Evolutionary conservation across 2,329 filamentous ascomycete species (phyloP).

Genomic region (Atkinsonella hypoxylon): DNA sequence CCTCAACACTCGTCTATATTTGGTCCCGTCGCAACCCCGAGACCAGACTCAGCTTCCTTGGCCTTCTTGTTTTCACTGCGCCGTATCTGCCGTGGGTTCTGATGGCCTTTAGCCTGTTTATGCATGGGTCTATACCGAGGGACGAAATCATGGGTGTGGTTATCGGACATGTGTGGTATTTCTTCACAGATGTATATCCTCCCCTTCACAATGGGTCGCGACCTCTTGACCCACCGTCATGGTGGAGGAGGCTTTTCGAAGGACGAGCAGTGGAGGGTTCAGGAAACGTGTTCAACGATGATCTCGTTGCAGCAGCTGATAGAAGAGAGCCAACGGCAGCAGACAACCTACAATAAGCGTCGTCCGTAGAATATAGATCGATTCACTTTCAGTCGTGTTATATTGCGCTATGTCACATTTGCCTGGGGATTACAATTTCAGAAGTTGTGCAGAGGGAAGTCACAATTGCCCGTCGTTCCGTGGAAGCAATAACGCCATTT

Average conservation of each 20-base stretch:
- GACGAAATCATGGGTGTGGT: constrained; percentile 94
- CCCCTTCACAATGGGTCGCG: constrained; percentile 74
- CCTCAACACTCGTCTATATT: constrained; percentile 91
- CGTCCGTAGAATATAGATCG: not conserved
- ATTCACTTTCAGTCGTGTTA: no score
- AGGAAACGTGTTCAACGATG: constrained; percentile 45
- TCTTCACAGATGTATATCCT: constrained; percentile 94
- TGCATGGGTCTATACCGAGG: constrained; percentile 82
- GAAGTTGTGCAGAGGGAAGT: not conserved
- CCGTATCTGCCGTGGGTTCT: constrained; percentile 94
- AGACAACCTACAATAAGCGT: not conserved
- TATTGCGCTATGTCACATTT: no score
- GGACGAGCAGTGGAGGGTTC: constrained; percentile 36
- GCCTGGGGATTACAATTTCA: not conserved
- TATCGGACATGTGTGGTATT: constrained; percentile 95
- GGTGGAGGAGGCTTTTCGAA: constrained; percentile 82
- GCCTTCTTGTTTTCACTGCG: constrained; percentile 80
- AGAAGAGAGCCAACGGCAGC: constrained; percentile 12
- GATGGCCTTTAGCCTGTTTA: constrained; percentile 81
- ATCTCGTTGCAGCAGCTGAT: constrained; percentile 47
- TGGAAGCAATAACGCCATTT: not conserved
- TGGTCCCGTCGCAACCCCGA: constrained; percentile 95
- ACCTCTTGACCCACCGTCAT: constrained; percentile 77
- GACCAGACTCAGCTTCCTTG: constrained; percentile 77
- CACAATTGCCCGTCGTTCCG: not conserved